Evolutionary conservation across 768 basidiomycete genomes (phyloP).

Genomic region (Leucogyrophana mollusca): DNA sequence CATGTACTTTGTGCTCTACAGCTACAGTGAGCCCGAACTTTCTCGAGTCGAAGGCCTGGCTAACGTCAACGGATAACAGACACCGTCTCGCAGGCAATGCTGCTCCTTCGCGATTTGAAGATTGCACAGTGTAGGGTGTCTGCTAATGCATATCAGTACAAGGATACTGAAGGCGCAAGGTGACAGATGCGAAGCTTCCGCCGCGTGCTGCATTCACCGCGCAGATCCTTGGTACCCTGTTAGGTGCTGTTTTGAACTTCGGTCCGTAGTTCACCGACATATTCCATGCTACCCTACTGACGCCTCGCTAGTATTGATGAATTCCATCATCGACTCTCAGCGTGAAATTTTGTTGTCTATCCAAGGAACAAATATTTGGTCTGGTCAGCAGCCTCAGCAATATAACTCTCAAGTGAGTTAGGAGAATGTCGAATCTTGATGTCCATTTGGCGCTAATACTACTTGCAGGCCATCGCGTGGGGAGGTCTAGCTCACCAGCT

Average conservation of each 20-base stretch:
- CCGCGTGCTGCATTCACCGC: conserved; percentile 63
- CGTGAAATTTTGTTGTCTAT: conserved; percentile 50
- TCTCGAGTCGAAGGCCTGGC: conserved; percentile 31
- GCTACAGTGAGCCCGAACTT: conserved; percentile 42
- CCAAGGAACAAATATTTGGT: conserved; percentile 46
- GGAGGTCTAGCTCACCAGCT: conserved; percentile 36
- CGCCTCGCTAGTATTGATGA: conserved; percentile 54
- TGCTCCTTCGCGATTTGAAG: conserved; percentile 60
- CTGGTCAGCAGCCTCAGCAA: conserved; percentile 27
- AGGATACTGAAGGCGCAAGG: background rate
- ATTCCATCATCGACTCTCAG: conserved; percentile 52
- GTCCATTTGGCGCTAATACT: conserved; percentile 12
- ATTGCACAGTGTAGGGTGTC: conserved; percentile 24
- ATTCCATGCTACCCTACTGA: background rate
- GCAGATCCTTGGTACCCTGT: conserved; percentile 53
- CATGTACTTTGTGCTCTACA: conserved; percentile 43
- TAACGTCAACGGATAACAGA: conserved; percentile 40
- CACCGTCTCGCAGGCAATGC: conserved; percentile 45
- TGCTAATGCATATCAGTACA: background rate
- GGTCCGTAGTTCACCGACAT: conserved; percentile 20
- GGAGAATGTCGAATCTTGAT: background rate
- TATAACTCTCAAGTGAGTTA: conserved; percentile 27
- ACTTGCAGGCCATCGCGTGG: conserved; percentile 36
- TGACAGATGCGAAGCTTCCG: conserved; percentile 49
- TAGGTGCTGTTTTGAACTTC: conserved; percentile 50